These are phyloP conservation scores for Penicillium sp. DNA, from an alignment of 2,329 filamentous ascomycete genomes.

Conservation along the genomic window DNA sequence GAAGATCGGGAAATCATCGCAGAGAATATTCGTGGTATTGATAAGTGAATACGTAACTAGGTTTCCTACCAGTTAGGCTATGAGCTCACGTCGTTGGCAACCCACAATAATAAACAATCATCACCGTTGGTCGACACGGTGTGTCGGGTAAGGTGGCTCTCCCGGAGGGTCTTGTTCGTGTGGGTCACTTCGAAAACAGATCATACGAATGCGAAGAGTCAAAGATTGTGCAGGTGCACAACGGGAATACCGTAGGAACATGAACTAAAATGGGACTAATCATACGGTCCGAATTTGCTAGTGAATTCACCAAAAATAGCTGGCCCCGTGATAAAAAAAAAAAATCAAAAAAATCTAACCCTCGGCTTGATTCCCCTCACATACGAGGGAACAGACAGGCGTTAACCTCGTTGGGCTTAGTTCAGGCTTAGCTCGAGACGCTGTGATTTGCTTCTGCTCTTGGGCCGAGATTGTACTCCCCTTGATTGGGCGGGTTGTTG, in stretches of 20 bases:
- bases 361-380: conserved; percentile 10
- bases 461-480: background rate
- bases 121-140: background rate
- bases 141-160: background rate
- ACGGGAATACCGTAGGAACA: background rate
- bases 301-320: background rate
- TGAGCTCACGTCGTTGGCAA: background rate
- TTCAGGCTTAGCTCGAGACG: background rate
- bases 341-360: background rate
- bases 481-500: conserved; percentile 2
- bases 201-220: background rate
- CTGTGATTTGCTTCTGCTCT: conserved; percentile 4
- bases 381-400: background rate
- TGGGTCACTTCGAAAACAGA: background rate
- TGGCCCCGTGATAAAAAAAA: conserved; percentile 7
- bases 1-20: too few species aligned
- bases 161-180: background rate
- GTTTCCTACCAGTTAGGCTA: background rate
- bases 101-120: background rate
- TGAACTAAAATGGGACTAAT: background rate
- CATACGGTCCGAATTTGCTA: too few species aligned
- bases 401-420: background rate
- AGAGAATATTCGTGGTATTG: too few species aligned
- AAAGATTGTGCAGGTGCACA: background rate
- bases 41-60: too few species aligned